Evolutionary conservation across 2,329 filamentous ascomycete species (phyloP), one percentile per base, ranked within the genome.

Genomic region (Cladobotryum protrusum): DNA sequence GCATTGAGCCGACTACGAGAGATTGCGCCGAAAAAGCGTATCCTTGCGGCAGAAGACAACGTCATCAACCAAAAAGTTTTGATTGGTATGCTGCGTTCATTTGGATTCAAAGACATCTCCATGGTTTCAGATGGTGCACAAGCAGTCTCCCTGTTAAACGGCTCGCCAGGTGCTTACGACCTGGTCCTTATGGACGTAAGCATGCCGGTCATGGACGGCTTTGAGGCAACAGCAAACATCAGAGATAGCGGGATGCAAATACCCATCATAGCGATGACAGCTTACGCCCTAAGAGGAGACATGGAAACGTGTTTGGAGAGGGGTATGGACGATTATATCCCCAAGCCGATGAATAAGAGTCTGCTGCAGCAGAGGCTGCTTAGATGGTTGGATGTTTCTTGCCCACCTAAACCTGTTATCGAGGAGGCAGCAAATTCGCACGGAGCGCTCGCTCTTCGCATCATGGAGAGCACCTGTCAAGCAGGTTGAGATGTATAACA

Each of bases 271-370:
- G 76, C 76, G 1, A 64, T 79, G 40, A 79, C 76, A 3, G 76
- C 77, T 0, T 77, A 79, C 52, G 78, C 78, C 0, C 64, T 81
- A 15, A 76, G 77, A 45, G 78, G 74, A 0, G 77, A 82, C 52
- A 71, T 68, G 4, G 78, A 81, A 42, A 67, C 65, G 9, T 81
- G 78, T 53, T 64, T 78, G 24, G 70, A 72, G 4, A 72, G 72
- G 45, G 78, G 78, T 1, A 78, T 81, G 76, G 72, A 75, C 39
- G 77, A 74, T 39, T 81, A 79, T 53, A 66, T 81, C 12, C 65
- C 76, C 2, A 81, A 81, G 55, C 78, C 77, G 1, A 70, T 80
- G 11, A 72, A 77, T 55, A 69, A 49, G 17, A 50, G 52, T n/a
- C 15, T 52, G 18, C 43, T 59, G 2, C 40, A 56, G 47, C 50